phyloP scores from a whole-genome alignment of 768 basidiomycete species.

The Calocybe gangraenosa region DNA sequence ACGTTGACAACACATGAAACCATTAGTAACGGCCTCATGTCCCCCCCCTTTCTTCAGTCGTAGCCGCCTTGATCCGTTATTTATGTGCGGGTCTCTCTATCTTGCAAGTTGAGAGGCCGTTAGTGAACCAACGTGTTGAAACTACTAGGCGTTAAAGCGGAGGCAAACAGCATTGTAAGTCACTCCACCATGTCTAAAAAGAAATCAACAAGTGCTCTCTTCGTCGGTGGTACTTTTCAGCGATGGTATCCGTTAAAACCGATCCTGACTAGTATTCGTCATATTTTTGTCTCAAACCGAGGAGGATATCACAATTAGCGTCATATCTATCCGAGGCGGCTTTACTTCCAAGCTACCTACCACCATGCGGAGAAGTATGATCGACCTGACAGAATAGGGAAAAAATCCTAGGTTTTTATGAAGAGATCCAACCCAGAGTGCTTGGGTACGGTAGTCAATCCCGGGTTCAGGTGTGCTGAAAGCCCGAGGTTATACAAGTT shows the following conservation, averaged over 20 bases:
- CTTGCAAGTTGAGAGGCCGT: background rate
- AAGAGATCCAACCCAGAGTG: slow-evolving; percentile 10
- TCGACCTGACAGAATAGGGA: slow-evolving; percentile 6
- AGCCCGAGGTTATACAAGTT: slow-evolving; percentile 11
- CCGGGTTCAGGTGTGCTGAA: slow-evolving; percentile 8
- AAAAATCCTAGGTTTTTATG: slow-evolving; percentile 7
- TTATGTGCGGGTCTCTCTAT: background rate
- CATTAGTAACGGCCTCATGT: background rate
- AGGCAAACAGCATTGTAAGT: background rate
- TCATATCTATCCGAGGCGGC: slow-evolving; percentile 13
- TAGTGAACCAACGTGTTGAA: background rate
- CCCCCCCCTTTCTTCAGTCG: background rate
- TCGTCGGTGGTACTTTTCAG: background rate
- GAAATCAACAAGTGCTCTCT: background rate
- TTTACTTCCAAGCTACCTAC: background rate
- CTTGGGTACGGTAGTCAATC: slow-evolving; percentile 3
- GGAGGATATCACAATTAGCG: slow-evolving; percentile 1
- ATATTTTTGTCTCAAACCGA: slow-evolving; percentile 4
- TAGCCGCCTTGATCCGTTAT: background rate
- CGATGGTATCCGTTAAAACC: background rate
- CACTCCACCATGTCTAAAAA: background rate
- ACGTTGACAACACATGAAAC: background rate
- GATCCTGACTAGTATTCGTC: background rate
- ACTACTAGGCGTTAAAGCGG: slow-evolving; percentile 2
- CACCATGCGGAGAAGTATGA: slow-evolving; percentile 8